phyloP scores from a whole-genome alignment of 257 asterid genomes.

The Gentiana dahurica region DNA sequence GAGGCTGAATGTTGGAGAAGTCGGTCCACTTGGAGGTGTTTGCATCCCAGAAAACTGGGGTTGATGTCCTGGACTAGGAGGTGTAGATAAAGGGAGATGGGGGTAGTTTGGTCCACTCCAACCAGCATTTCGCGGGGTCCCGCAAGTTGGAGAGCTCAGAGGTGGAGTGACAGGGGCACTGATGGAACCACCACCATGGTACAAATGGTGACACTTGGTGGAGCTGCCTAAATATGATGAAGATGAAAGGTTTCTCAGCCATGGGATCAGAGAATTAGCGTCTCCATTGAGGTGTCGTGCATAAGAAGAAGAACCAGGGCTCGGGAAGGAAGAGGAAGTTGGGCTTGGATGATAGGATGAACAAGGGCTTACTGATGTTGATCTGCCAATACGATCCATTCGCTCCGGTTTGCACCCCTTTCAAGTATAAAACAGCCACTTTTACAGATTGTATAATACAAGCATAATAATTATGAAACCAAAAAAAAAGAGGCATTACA shows the following conservation, averaged over 20 bases:
- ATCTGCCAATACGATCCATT: constrained; percentile 46
- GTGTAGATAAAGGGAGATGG: constrained; percentile 38
- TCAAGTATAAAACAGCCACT: neutral
- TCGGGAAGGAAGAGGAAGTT: constrained; percentile 47
- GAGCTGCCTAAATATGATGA: constrained; percentile 35
- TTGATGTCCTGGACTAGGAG: constrained; percentile 41
- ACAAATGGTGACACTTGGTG: constrained; percentile 30
- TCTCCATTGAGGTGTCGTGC: constrained; percentile 26
- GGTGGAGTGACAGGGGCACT: constrained; percentile 85
- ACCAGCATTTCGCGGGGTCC: constrained; percentile 37
- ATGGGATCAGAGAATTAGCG: constrained; percentile 59
- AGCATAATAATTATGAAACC: too few relatives aligned
- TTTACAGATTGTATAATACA: too few relatives aligned
- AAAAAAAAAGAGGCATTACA: too few relatives aligned
- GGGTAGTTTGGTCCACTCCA: constrained; percentile 38
- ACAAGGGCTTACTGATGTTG: constrained; percentile 42
- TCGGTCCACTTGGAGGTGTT: constrained; percentile 26
- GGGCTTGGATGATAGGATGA: constrained; percentile 52
- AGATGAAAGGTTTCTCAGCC: constrained; percentile 55
- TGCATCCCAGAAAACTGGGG: constrained; percentile 16
- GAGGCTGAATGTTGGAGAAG: constrained; percentile 73
- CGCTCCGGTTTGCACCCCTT: constrained; percentile 61
- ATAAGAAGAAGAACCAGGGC: constrained; percentile 44
- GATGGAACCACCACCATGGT: constrained; percentile 54
- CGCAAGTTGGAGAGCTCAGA: constrained; percentile 50